Base-by-base conservation (phyloP, 768 basidiomycete genomes). In the Xanthoconium stramineum region DNA sequence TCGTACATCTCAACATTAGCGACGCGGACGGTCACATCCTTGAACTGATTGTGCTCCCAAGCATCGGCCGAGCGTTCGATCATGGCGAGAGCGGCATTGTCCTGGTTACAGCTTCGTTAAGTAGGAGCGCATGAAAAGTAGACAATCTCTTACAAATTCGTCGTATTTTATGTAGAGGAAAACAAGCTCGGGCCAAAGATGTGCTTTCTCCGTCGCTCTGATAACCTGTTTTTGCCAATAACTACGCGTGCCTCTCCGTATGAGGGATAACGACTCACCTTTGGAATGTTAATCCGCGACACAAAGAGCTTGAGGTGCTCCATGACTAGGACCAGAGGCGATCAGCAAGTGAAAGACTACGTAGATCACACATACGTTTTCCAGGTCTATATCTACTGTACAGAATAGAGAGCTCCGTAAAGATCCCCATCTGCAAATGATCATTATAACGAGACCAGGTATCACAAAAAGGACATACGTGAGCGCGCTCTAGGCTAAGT, bases 21-120 rank as follows among this genome's bases (percentile, higher is more conserved):
- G 20, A 90, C 95, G 57, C 95, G 91, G 67, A 98, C 91, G 53
- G 97, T 83, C 55, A 97, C 88, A 64, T 98, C 97, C 81, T 98
- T 98, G 86, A 99, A 99, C 72, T 98, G 96, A 66, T 93, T 95
- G 76, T 99, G 97, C 55, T 99, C 97, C 95, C 95, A 99, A 47
- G 94, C 94, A 72, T 97, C 94, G n/a, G 92, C 83, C 2, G 97
- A 91, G 19, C 95, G 88, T 72, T 99, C 97, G 71, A 98, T 98
- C 95, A 98, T 99, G 5, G 94, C 93, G 62, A 98, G 79, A 37
- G 96, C 92, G 33, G 97, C 96, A 67, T 99, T 98, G 71, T 98
- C 97, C 85, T 93, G 39, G 53, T 62, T 42, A 30, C 29, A 12
- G 33, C n/a, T 36, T 56, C 56, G 32, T 47, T 52, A 15, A 43